Evolutionary conservation across 2,329 filamentous ascomycete genomes (phyloP).

Genomic region (Microdochium bolleyi): DNA sequence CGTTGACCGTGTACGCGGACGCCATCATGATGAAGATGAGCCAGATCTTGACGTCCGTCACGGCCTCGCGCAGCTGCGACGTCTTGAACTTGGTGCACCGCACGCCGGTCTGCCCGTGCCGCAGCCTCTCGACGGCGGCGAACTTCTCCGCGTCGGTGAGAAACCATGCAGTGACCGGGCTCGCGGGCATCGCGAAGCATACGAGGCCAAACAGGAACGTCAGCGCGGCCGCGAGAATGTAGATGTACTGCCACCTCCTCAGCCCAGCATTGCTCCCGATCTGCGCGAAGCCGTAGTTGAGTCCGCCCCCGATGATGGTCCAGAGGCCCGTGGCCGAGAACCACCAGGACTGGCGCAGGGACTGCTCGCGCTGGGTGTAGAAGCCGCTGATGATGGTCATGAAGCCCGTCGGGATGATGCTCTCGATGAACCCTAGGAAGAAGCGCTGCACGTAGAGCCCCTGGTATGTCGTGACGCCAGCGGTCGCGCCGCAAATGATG

Average conservation of each 20-base stretch:
- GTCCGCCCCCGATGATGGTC: constrained; percentile 53
- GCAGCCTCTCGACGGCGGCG: constrained; percentile 55
- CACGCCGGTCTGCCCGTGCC: constrained; percentile 55
- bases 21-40: constrained; percentile 62
- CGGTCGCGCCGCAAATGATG: constrained; percentile 59
- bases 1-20: constrained; percentile 63
- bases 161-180: constrained; percentile 62
- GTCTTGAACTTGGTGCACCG: constrained; percentile 52
- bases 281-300: constrained; percentile 63
- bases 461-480: constrained; percentile 53
- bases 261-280: constrained; percentile 42
- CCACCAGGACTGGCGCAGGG: constrained; percentile 59
- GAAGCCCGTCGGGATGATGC: constrained; percentile 57
- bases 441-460: constrained; percentile 62
- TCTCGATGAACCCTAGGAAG: constrained; percentile 55
- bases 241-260: constrained; percentile 63
- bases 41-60: constrained; percentile 55
- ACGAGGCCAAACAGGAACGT: constrained; percentile 57
- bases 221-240: constrained; percentile 54
- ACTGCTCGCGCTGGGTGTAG: constrained; percentile 60
- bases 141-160: constrained; percentile 53
- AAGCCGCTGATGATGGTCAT: constrained; percentile 55
- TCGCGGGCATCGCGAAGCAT: constrained; percentile 60
- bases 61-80: constrained; percentile 48
- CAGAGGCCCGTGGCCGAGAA: constrained; percentile 52